Conservation (phyloP, 768 basidiomycete genomes). For the Auriscalpium orientale region DNA sequence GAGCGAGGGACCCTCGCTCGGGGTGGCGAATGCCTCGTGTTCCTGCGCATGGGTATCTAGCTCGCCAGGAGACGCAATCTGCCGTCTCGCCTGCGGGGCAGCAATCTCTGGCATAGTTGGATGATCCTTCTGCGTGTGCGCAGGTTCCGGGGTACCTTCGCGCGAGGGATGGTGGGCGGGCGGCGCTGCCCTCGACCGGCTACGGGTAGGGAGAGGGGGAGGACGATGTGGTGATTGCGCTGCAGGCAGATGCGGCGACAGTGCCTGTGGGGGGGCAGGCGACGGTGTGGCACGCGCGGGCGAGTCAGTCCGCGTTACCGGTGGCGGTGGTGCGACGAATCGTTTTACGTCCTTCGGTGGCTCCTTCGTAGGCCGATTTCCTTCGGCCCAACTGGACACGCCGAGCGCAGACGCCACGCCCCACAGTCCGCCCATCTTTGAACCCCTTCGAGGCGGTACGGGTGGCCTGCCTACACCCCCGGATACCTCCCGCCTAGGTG, state of each 20-base stretch:
- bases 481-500: slow-evolving; percentile 15
- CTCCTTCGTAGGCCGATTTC: slow-evolving; percentile 4
- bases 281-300: slow-evolving; percentile 15
- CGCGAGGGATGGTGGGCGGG: background rate
- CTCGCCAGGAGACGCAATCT: too few relatives aligned
- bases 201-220: slow-evolving; percentile 13
- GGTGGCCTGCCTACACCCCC: slow-evolving; percentile 40
- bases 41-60: background rate
- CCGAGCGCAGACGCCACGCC: slow-evolving; percentile 58
- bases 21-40: slow-evolving; percentile 5
- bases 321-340: background rate
- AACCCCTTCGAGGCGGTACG: slow-evolving; percentile 50
- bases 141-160: background rate
- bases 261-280: slow-evolving; percentile 2
- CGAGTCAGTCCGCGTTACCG: slow-evolving; percentile 2
- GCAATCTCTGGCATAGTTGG: background rate
- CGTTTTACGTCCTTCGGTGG: slow-evolving; percentile 21
- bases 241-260: slow-evolving; percentile 2
- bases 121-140: background rate
- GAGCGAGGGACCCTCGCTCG: slow-evolving; percentile 2
- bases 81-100: background rate
- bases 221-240: slow-evolving; percentile 2
- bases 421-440: slow-evolving; percentile 41
- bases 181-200: slow-evolving; percentile 1
- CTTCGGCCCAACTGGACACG: slow-evolving; percentile 45